These are phyloP conservation scores for Boletellus emodensis DNA, from an alignment of 768 basidiomycete species.

Conservation along the genomic window DNA sequence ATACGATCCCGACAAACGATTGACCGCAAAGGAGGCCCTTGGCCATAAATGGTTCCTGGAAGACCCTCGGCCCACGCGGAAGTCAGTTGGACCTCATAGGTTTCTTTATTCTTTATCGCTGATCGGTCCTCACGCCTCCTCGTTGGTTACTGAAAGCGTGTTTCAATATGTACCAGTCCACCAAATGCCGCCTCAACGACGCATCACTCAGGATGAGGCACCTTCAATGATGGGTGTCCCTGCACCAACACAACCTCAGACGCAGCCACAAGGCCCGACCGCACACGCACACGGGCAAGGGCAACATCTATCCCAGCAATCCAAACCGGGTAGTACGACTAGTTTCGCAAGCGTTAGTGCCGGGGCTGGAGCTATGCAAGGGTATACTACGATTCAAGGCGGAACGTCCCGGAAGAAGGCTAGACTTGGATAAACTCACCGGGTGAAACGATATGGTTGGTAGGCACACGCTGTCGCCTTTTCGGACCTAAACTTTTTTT, in stretches of 20 bases:
- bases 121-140: slow-evolving; percentile 5
- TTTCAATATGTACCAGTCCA: slow-evolving; percentile 62
- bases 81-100: slow-evolving; percentile 49
- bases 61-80: slow-evolving; percentile 79
- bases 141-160: slow-evolving; percentile 44
- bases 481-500: too few species aligned
- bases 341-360: slow-evolving; percentile 64
- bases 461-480: background rate
- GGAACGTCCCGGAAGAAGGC: slow-evolving; percentile 56
- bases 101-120: background rate
- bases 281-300: slow-evolving; percentile 48
- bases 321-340: slow-evolving; percentile 55
- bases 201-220: slow-evolving; percentile 91
- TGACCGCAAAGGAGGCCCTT: slow-evolving; percentile 80
- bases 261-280: slow-evolving; percentile 41
- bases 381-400: slow-evolving; percentile 30
- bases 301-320: slow-evolving; percentile 32
- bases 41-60: slow-evolving; percentile 90
- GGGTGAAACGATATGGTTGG: background rate
- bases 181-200: slow-evolving; percentile 78
- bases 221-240: slow-evolving; percentile 78
- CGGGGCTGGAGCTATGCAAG: slow-evolving; percentile 39
- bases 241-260: slow-evolving; percentile 40
- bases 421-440: slow-evolving; percentile 41
- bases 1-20: slow-evolving; percentile 84